These are phyloP conservation scores for Phytophthora citrophthora DNA, from an alignment of 352 stramenopile genomes.

Conservation along the genomic window DNA sequence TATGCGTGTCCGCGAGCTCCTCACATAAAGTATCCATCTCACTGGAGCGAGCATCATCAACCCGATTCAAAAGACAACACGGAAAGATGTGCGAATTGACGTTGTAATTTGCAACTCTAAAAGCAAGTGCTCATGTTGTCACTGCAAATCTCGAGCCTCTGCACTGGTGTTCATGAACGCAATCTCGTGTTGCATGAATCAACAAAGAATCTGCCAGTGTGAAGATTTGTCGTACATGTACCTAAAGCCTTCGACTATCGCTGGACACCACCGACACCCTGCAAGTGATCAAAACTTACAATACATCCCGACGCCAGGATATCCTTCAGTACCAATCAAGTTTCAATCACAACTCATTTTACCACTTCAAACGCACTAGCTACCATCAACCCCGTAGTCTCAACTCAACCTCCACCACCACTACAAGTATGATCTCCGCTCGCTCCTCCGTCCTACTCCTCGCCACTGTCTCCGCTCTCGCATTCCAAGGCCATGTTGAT, in stretches of 20 bases:
- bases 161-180: background rate
- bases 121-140: background rate
- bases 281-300: no score
- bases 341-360: constrained; percentile 10
- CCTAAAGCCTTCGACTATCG: background rate
- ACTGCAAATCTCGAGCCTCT: no score
- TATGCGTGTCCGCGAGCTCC: background rate
- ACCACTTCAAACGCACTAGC: background rate
- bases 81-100: background rate
- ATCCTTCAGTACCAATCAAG: no score
- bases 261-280: no score
- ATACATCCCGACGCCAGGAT: no score
- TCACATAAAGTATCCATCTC: background rate
- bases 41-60: background rate
- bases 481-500: background rate
- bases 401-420: background rate
- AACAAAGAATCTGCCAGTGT: no score
- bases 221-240: no score
- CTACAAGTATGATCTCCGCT: constrained; percentile 5
- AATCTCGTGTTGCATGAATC: background rate
- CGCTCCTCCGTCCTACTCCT: constrained; percentile 2
- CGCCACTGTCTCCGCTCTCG: background rate
- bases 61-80: background rate
- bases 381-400: background rate
- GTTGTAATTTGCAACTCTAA: background rate